Evolutionary conservation across 169 alveolate species (phyloP).

Genomic region (Plasmodium knowlesi): DNA sequence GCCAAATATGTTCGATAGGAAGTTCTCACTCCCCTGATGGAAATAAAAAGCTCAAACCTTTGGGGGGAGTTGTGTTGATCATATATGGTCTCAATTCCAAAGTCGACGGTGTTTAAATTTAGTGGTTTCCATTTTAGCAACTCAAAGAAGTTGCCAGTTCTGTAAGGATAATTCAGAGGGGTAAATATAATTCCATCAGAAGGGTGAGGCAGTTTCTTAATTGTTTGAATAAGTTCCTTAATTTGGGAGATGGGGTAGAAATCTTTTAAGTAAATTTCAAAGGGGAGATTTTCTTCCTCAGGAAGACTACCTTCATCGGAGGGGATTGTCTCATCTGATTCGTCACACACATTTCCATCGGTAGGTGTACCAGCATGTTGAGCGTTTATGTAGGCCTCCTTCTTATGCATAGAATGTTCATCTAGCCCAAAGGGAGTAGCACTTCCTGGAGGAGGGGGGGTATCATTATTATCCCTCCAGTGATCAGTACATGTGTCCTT

Average conservation of each 20-base stretch:
- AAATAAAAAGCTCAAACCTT: constrained; percentile 78
- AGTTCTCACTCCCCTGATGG: constrained; percentile 83
- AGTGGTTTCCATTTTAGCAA: constrained; percentile 97
- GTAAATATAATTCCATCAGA: constrained; percentile 97
- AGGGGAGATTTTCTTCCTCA: constrained; percentile 8
- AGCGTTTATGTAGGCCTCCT: background rate
- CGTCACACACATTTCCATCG: background rate
- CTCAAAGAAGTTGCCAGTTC: constrained; percentile 95
- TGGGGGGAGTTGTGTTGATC: constrained; percentile 78
- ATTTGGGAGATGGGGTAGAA: constrained; percentile 91
- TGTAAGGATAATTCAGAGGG: constrained; percentile 91
- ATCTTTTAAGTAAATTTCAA: constrained; percentile 86
- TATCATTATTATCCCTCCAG: background rate
- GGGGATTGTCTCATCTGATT: background rate
- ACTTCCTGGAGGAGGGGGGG: background rate
- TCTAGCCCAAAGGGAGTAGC: background rate
- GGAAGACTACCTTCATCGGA: constrained; percentile 1
- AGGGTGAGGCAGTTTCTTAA: constrained; percentile 93
- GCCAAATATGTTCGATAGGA: constrained; percentile 86
- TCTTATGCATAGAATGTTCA: background rate
- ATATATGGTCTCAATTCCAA: constrained; percentile 85
- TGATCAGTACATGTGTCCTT: background rate
- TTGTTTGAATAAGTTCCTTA: constrained; percentile 82
- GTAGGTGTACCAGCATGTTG: background rate
- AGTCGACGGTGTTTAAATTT: constrained; percentile 94